Percentiles rank a stretch among this genome's conserved stretches.
phyloP scores from a whole-genome alignment of 306 rosid species.

The Crotalaria pallida region DNA sequence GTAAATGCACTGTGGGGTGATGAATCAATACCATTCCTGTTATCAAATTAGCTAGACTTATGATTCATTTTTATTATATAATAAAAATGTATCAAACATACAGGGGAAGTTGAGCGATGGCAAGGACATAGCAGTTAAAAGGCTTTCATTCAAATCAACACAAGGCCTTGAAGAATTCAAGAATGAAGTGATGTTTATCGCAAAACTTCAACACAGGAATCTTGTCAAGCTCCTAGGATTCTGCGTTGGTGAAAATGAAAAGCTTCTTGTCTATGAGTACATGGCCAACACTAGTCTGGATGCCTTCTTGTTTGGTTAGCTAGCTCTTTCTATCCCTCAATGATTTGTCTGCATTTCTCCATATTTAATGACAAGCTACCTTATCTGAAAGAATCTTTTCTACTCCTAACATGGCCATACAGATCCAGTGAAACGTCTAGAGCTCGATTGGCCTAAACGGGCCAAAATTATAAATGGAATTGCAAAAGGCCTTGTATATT shows the following conservation, averaged over 20 bases:
- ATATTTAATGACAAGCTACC: background rate
- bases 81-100: background rate
- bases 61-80: background rate
- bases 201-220: constrained; percentile 31
- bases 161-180: constrained; percentile 27
- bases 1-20: background rate
- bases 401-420: background rate
- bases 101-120: constrained; percentile 29
- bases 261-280: constrained; percentile 28
- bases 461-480: constrained; percentile 26
- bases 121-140: constrained; percentile 30
- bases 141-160: constrained; percentile 22
- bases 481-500: constrained; percentile 39
- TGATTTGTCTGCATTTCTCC: background rate
- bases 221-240: constrained; percentile 25
- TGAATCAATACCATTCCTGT: background rate
- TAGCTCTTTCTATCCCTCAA: background rate
- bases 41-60: background rate
- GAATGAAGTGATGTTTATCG: constrained; percentile 13
- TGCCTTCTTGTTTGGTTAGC: constrained; percentile 30
- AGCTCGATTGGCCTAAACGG: background rate
- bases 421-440: constrained; percentile 7
- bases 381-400: background rate
- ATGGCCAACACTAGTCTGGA: constrained; percentile 29
- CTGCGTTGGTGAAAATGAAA: constrained; percentile 22